Evolutionary conservation across 257 asterid species (phyloP), one percentile per base, ranked within the genome.

Genomic region (Ligustrum vulgare): DNA sequence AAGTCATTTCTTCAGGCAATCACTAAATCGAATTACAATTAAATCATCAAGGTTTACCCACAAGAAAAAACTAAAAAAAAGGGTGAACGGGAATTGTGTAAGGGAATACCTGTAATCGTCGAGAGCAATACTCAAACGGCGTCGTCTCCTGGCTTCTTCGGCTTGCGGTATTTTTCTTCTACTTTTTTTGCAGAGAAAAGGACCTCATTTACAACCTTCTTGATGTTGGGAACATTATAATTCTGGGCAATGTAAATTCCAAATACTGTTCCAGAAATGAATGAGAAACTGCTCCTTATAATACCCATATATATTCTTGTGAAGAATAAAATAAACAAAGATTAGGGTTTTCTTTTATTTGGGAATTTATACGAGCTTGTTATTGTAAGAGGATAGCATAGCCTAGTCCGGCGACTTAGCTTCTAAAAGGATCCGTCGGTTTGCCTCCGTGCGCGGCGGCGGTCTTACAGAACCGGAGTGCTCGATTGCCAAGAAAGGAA

Each of bases 181-280:
- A 82, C 86, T 22, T 77, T 77, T 68, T 89, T 84, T 39, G 91
- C 94, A 36, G 80, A 80, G 45, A 83, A 83, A 65, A 88, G 82
- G 66, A 80, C 81, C 32, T 78, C 78, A 25, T 84, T 9, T 25
- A 81, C 69, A 33, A 85, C 37, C 78, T 82, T 82, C 70, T 74
- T 77, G 56, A 87, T 84, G 32, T 87, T 87, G 36, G 89, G 91
- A 35, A 89, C 82, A 37, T 80, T 79, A 81, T 85, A 89, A 72
- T 89, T 89, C 84, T 87, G 91, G 51, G 86, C 91, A 73, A 84
- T 79, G 83, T 82, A 87, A 2, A 89, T 85, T 28, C 91, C 90
- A 74, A 81, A 81, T 9, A 78, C 77, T 49, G 86, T 82, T 15
- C 89, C 89, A 5, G 82, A 45, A 18, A 82, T 58, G 67, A 82